Conservation (phyloP, 2,329 filamentous ascomycete genomes). For the Sporothrix sp. region DNA sequence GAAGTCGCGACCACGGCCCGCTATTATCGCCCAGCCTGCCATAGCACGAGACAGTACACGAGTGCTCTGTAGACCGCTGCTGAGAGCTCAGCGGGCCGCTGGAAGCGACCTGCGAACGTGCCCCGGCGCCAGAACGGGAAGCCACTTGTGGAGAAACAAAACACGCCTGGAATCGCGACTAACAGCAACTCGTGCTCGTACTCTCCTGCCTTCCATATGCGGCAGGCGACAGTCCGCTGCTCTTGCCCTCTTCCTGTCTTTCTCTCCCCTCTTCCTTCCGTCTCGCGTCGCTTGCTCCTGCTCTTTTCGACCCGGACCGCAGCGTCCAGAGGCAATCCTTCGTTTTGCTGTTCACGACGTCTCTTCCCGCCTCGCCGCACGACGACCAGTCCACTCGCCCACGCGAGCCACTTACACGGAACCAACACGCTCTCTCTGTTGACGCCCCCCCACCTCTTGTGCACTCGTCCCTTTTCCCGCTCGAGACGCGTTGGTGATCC, state of each 20-base stretch:
- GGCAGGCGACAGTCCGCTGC: background rate
- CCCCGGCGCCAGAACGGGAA: background rate
- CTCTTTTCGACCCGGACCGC: background rate
- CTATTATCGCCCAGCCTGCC: too few relatives aligned
- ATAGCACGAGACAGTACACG: too few relatives aligned
- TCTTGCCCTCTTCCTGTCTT: background rate
- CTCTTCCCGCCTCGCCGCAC: background rate
- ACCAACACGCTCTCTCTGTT: background rate
- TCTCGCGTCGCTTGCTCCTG: background rate
- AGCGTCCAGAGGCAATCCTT: background rate
- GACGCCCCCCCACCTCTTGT: background rate
- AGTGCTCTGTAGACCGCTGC: too few relatives aligned
- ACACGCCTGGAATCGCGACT: constrained; percentile 10
- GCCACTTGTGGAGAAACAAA: constrained; percentile 6
- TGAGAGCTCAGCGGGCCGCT: too few relatives aligned
- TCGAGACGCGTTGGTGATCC: background rate
- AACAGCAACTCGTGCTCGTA: background rate
- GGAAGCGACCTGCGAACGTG: too few relatives aligned
- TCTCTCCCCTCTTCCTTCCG: background rate
- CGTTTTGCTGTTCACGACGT: background rate
- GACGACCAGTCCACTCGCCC: background rate
- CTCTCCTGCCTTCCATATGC: constrained; percentile 3
- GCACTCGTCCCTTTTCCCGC: background rate
- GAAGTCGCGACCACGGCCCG: background rate
- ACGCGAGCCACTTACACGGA: background rate